A percentile compares a stretch with the other conserved stretches of the same genome.
Evolutionary conservation across 305 asterid species (phyloP).

Genomic region (Solanum hybrid): DNA sequence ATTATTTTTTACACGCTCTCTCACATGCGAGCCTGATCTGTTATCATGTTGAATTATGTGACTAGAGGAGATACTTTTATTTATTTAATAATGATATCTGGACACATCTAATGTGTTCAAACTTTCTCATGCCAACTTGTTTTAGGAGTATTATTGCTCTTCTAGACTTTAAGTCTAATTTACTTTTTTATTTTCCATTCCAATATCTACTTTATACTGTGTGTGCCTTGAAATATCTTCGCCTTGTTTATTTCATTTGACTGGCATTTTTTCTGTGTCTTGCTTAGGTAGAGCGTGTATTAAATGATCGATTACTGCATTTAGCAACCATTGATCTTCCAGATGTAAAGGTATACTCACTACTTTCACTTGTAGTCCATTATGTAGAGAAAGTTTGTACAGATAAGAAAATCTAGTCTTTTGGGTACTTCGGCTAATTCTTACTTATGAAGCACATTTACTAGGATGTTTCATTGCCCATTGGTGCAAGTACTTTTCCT

Average conservation of each 20-base stretch:
- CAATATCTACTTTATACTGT: neutral
- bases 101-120: neutral
- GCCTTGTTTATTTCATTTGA: slow-evolving; percentile 15
- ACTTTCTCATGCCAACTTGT: neutral
- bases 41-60: neutral
- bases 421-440: neutral
- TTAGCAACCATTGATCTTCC: slow-evolving; percentile 76
- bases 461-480: neutral
- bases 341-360: slow-evolving; percentile 70
- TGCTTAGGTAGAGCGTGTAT: slow-evolving; percentile 58
- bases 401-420: neutral
- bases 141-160: neutral
- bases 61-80: neutral
- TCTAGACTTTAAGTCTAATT: neutral
- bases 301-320: slow-evolving; percentile 59
- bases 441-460: neutral
- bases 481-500: neutral
- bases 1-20: neutral
- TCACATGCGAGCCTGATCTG: neutral
- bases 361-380: neutral
- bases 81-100: neutral
- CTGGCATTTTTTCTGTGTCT: slow-evolving; percentile 9
- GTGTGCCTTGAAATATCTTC: neutral
- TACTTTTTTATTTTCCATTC: neutral
- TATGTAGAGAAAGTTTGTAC: neutral